These are phyloP conservation scores for Achlya hypogyna DNA, from an alignment of 352 stramenopile species.

Conservation along the genomic window DNA sequence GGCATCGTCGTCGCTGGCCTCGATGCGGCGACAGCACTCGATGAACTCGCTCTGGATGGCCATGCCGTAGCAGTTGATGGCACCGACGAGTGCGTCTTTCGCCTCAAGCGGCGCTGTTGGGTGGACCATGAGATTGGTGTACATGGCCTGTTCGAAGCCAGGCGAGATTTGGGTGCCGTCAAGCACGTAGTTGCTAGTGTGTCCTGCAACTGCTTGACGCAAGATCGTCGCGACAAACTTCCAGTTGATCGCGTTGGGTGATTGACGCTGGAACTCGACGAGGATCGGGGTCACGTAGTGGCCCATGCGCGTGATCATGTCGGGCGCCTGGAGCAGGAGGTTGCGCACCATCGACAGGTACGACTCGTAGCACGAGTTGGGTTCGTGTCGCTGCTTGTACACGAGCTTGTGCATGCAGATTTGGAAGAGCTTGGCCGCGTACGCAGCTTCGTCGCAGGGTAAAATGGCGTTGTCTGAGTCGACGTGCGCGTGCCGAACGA, in stretches of 20 bases:
- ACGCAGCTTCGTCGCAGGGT: neutral
- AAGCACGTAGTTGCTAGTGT: neutral
- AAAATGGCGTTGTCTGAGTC: neutral
- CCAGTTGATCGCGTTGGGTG: slow-evolving; percentile 3
- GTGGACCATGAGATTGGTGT: neutral
- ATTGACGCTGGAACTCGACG: neutral
- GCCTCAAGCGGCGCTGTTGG: neutral
- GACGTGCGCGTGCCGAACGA: neutral
- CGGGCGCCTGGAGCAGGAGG: neutral
- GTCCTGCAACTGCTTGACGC: neutral
- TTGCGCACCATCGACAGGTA: slow-evolving; percentile 3
- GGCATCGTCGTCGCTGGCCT: neutral
- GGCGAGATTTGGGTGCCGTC: neutral
- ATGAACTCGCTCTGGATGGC: slow-evolving; percentile 15
- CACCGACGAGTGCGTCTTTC: neutral
- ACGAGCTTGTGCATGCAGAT: slow-evolving; percentile 17
- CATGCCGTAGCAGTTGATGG: slow-evolving; percentile 18
- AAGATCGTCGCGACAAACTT: slow-evolving; percentile 10
- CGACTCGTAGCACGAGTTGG: slow-evolving; percentile 12
- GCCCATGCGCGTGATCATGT: slow-evolving; percentile 15
- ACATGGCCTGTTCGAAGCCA: slow-evolving; percentile 6
- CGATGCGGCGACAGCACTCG: neutral
- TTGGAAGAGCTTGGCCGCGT: slow-evolving; percentile 5
- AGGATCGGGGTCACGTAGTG: slow-evolving; percentile 10
- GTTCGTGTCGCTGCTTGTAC: slow-evolving; percentile 6